Conservation (phyloP, 768 basidiomycete genomes). For the Russula vinacea region DNA sequence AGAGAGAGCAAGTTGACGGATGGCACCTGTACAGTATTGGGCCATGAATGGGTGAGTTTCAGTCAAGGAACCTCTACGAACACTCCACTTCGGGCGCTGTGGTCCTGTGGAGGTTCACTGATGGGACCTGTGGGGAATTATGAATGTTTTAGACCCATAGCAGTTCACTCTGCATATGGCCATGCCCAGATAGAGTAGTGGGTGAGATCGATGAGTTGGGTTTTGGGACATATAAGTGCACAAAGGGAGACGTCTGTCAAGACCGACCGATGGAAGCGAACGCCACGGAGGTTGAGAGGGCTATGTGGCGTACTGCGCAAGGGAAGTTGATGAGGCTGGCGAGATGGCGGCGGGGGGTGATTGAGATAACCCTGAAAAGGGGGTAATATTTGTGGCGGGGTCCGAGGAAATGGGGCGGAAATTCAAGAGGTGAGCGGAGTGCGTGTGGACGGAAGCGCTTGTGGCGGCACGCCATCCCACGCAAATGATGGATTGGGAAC, state of each 20-base stretch:
- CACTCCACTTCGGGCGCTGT: background rate
- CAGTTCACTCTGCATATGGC: background rate
- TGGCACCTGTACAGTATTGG: background rate
- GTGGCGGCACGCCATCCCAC: slow-evolving; percentile 21
- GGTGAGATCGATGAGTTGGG: background rate
- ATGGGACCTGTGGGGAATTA: background rate
- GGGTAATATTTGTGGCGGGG: slow-evolving; percentile 6
- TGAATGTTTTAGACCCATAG: background rate
- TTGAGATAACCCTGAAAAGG: background rate
- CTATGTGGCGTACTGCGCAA: slow-evolving; percentile 1
- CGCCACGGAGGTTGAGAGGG: slow-evolving; percentile 25
- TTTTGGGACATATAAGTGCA: slow-evolving; percentile 13
- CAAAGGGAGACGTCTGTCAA: slow-evolving; percentile 1
- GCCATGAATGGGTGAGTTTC: background rate
- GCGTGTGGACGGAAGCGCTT: slow-evolving; percentile 19
- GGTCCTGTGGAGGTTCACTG: background rate
- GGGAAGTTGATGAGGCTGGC: background rate
- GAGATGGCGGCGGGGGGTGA: background rate
- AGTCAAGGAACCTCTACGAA: background rate
- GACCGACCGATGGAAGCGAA: slow-evolving; percentile 15
- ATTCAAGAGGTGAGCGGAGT: background rate
- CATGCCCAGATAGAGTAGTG: background rate
- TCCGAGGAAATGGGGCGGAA: slow-evolving; percentile 13
- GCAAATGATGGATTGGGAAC: slow-evolving; percentile 18
- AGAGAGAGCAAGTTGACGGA: background rate